Conservation (phyloP, 768 basidiomycete species). For the Pisolithus microcarpus region DNA sequence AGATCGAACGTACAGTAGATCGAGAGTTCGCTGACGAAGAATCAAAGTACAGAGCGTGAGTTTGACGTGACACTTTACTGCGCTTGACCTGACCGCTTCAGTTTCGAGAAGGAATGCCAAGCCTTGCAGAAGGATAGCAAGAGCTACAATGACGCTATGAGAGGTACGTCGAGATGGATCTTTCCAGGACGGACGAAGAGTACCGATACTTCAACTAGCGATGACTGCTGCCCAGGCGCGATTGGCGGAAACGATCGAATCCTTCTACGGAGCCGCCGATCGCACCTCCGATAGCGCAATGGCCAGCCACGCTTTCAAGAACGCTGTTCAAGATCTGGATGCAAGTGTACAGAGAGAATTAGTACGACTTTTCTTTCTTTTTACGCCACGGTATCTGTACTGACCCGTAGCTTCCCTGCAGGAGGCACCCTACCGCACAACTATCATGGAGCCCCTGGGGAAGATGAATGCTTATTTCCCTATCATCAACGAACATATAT, state of each 20-base stretch:
- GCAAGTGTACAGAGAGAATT: slow-evolving; percentile 76
- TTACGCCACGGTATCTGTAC: slow-evolving; percentile 2
- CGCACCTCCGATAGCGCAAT: slow-evolving; percentile 86
- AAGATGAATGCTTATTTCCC: slow-evolving; percentile 97
- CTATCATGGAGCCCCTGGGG: slow-evolving; percentile 90
- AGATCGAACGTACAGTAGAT: slow-evolving; percentile 94
- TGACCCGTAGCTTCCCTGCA: slow-evolving; percentile 23
- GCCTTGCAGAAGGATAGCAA: slow-evolving; percentile 93
- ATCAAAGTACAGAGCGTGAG: slow-evolving; percentile 82
- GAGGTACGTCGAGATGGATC: slow-evolving; percentile 45
- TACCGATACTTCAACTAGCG: slow-evolving; percentile 37
- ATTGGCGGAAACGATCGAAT: slow-evolving; percentile 88
- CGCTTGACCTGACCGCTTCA: slow-evolving; percentile 24
- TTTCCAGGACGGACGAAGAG: background rate
- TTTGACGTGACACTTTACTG: slow-evolving; percentile 3
- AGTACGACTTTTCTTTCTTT: slow-evolving; percentile 38
- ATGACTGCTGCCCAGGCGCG: slow-evolving; percentile 93
- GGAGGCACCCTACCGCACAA: slow-evolving; percentile 93
- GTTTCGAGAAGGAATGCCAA: slow-evolving; percentile 95
- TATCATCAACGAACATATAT: slow-evolving; percentile 85
- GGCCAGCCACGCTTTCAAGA: slow-evolving; percentile 94
- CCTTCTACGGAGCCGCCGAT: slow-evolving; percentile 86
- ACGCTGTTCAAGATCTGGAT: slow-evolving; percentile 91
- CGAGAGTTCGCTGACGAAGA: slow-evolving; percentile 91
- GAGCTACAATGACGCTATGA: slow-evolving; percentile 90